These are phyloP conservation scores for Carex myosuroides DNA, from an alignment of 176 grass and related monocot species.

Conservation along the genomic window DNA sequence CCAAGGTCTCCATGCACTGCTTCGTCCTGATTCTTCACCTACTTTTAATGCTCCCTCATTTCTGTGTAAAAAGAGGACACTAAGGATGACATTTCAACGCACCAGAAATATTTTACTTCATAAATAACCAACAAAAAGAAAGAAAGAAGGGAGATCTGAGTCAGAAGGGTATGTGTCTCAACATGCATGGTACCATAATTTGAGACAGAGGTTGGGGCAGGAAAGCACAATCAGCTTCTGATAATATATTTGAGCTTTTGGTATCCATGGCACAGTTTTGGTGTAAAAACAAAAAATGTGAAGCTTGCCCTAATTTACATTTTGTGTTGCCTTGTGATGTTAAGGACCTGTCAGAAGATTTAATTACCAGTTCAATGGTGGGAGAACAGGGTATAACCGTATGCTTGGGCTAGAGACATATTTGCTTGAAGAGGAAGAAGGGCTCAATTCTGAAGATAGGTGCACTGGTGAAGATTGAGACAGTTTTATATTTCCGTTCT, in stretches of 20 bases:
- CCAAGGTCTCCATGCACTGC: background rate
- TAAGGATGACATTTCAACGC: background rate
- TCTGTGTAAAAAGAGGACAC: background rate
- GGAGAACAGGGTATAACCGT: no score
- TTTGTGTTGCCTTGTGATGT: no score
- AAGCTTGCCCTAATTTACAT: no score
- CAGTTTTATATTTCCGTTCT: no score
- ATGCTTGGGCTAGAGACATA: no score
- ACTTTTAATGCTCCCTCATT: background rate
- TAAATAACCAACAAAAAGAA: background rate
- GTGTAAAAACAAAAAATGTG: no score
- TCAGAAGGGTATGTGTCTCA: background rate
- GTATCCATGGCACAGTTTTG: background rate
- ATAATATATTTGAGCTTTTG: slow-evolving; percentile 4
- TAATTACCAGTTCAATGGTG: no score
- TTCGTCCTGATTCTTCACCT: background rate
- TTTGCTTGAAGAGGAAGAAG: no score
- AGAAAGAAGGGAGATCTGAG: background rate
- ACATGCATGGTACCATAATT: background rate
- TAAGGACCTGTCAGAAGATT: no score
- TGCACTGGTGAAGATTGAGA: no score
- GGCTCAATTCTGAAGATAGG: no score
- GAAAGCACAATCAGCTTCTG: background rate
- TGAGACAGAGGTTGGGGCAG: background rate
- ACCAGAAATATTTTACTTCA: background rate